Conservation (phyloP, 768 basidiomycete genomes). For the Termitomyces eurrhizus region DNA sequence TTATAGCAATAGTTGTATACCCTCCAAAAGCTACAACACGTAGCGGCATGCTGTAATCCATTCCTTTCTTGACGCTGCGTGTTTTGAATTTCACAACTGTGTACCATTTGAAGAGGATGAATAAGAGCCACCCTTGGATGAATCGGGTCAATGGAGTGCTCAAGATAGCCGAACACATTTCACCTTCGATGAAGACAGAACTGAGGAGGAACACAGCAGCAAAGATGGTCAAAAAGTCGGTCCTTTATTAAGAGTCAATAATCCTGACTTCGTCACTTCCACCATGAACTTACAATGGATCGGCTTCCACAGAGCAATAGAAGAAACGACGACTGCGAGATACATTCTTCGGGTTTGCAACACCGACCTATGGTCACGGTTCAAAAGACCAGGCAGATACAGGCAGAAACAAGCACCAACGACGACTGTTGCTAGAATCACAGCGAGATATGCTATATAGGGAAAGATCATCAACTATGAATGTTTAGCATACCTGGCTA, state of each 20-base stretch:
- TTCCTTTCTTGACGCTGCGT: slow-evolving; percentile 16
- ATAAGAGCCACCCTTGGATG: slow-evolving; percentile 35
- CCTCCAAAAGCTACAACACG: slow-evolving; percentile 43
- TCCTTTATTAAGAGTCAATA: slow-evolving; percentile 22
- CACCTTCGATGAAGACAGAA: slow-evolving; percentile 38
- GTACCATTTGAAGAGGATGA: slow-evolving; percentile 35
- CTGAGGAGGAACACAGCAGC: slow-evolving; percentile 36
- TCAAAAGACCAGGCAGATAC: not conserved
- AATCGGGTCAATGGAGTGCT: not conserved
- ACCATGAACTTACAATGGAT: slow-evolving; percentile 27
- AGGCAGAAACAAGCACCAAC: slow-evolving; percentile 24
- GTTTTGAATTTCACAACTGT: slow-evolving; percentile 19
- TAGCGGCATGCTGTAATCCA: slow-evolving; percentile 41
- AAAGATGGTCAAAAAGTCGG: slow-evolving; percentile 35
- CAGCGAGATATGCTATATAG: slow-evolving; percentile 35
- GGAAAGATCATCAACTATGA: slow-evolving; percentile 38
- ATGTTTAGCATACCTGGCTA: not conserved
- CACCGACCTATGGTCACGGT: slow-evolving; percentile 30
- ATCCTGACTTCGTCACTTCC: not conserved
- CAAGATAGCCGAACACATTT: not conserved
- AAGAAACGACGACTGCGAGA: slow-evolving; percentile 48
- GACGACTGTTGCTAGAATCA: slow-evolving; percentile 35
- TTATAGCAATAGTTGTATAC: slow-evolving; percentile 37
- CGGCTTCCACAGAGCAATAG: slow-evolving; percentile 42
- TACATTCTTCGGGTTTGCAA: slow-evolving; percentile 28